Evolutionary conservation across 306 rosid genomes (phyloP).

Genomic region (Bauhinia variegata): DNA sequence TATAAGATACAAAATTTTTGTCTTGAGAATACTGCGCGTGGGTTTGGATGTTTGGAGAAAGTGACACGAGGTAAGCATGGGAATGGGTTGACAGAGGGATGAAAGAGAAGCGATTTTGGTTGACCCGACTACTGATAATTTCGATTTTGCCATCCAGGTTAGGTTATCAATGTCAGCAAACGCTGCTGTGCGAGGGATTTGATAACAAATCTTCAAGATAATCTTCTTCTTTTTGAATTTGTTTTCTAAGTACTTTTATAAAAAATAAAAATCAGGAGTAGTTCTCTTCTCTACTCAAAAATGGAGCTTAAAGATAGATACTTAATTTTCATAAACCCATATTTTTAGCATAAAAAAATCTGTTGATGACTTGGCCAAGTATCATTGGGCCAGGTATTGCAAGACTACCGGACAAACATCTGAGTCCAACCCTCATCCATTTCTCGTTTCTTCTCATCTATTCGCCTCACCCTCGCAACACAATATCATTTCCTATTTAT

Average conservation of each 20-base stretch:
- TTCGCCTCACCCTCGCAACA: neutral
- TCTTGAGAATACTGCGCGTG: too few species aligned
- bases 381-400: neutral
- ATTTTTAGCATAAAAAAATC: too few species aligned
- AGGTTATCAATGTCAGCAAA: neutral
- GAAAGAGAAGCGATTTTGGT: neutral
- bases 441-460: neutral
- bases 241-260: too few species aligned
- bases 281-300: too few species aligned
- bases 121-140: slow-evolving; percentile 10
- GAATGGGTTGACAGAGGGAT: slow-evolving; percentile 10
- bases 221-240: too few species aligned
- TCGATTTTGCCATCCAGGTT: neutral
- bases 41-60: neutral
- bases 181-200: neutral
- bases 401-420: neutral
- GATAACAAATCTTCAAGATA: too few species aligned
- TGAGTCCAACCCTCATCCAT: slow-evolving; percentile 29
- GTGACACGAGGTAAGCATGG: slow-evolving; percentile 26
- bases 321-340: too few species aligned
- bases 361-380: too few species aligned
- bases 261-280: too few species aligned
- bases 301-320: too few species aligned
- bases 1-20: too few species aligned
- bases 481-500: too few species aligned